These are phyloP conservation scores for Penicillium sp. DNA, from an alignment of 2,329 filamentous ascomycete genomes.

Conservation along the genomic window DNA sequence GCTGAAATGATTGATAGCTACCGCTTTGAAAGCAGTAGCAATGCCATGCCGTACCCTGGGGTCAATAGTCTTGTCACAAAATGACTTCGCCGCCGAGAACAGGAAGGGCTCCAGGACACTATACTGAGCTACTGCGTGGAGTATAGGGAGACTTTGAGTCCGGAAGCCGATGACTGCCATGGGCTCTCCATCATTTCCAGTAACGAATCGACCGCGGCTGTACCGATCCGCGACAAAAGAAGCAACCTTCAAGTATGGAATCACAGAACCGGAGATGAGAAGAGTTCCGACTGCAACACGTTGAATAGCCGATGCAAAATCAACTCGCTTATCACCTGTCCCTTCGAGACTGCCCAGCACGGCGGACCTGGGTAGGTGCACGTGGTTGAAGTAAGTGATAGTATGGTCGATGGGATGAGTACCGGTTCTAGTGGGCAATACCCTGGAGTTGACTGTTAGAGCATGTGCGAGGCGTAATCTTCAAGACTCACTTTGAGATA, in stretches of 20 bases:
- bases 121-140: constrained; percentile 6
- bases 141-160: constrained; percentile 5
- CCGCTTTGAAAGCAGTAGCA: constrained; percentile 13
- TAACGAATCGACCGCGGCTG: constrained; percentile 1
- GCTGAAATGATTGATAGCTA: constrained; percentile 5
- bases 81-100: constrained; percentile 31
- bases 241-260: neutral
- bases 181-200: neutral
- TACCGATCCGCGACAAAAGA: neutral
- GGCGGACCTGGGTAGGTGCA: constrained; percentile 25
- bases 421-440: constrained; percentile 30
- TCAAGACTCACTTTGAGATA: constrained; percentile 17
- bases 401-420: constrained; percentile 34
- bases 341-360: constrained; percentile 28
- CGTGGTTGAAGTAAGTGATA: constrained; percentile 37
- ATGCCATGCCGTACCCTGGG: constrained; percentile 15
- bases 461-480: neutral
- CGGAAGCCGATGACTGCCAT: constrained; percentile 3
- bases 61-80: constrained; percentile 24
- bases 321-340: constrained; percentile 19
- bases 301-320: constrained; percentile 27
- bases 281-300: constrained; percentile 7
- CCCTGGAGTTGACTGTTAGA: neutral
- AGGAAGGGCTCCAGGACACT: constrained; percentile 9
- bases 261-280: neutral